Conservation (phyloP, 169 alveolate species). For the Plasmodium blacklocki region DNA sequence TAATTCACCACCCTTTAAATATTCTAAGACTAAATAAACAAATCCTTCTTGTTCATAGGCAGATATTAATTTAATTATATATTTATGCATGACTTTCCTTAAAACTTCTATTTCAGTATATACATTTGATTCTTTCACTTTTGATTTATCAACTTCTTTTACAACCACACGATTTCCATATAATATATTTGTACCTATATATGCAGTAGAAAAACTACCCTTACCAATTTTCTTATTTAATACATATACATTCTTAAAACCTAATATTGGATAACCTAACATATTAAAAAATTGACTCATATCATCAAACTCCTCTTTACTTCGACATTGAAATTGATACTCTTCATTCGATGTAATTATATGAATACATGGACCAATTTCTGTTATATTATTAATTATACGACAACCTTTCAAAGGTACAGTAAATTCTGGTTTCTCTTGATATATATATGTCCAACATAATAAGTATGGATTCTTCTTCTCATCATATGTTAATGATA, state of each 20-base stretch:
- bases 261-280: conserved; percentile 72
- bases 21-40: conserved; percentile 92
- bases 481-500: conserved; percentile 75
- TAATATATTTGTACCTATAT: conserved; percentile 79
- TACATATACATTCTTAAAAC: conserved; percentile 73
- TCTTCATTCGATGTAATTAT: conserved; percentile 74
- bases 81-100: conserved; percentile 87
- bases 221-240: conserved; percentile 78
- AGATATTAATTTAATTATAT: conserved; percentile 86
- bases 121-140: conserved; percentile 83
- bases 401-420: conserved; percentile 76
- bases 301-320: conserved; percentile 70
- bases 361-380: conserved; percentile 73
- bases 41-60: conserved; percentile 88
- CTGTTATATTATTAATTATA: conserved; percentile 71
- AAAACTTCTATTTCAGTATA: conserved; percentile 89
- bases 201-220: conserved; percentile 83
- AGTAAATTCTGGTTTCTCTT: conserved; percentile 71
- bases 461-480: conserved; percentile 71
- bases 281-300: conserved; percentile 75
- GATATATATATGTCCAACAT: conserved; percentile 64
- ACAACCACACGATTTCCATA: conserved; percentile 82
- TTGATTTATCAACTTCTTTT: conserved; percentile 82
- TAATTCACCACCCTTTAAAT: conserved; percentile 91
- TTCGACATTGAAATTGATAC: conserved; percentile 72